Evolutionary conservation across 2,329 filamentous ascomycete species (phyloP), one percentile per base, ranked within the genome.

Genomic region (Pyrenochaeta sp.): DNA sequence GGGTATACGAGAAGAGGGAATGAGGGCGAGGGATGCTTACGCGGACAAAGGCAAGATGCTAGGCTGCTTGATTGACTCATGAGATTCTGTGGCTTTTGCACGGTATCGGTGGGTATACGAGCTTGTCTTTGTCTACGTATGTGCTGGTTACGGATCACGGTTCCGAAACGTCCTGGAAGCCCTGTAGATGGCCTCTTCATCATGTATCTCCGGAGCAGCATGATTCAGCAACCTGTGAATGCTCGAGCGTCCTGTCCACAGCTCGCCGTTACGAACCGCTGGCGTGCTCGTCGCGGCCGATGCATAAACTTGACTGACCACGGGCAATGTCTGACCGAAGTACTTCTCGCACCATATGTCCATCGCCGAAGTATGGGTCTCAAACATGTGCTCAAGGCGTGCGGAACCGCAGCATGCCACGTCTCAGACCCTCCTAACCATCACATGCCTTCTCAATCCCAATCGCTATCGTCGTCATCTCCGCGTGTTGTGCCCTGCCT

Each of bases 381-480:
- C 19, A 43, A 9, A 10, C 7, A 24, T 25, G 9, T 15, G 22
- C 40, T 22, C n/a, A 22, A 42, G 9, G 28, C 34, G 40, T 25
- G 40, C 19, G 42, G 42, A 44, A 44, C 24, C 42, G 25, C 25
- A 9, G 12, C 24, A 12, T 5, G 24, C 22, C 24, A n/a, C 13
- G 12, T 15, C 2, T 27, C 25, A 44, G 25, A 22, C 10, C 28
- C 30, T n/a, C 5, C 24, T 7, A 36, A 46, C 6, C 13, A 2
- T n/a, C 5, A 8, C 28, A 34, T 24, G 34, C 2, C 25, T 30
- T 19, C 43, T 63, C 79, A 89, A 67, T 90, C 86, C 85, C 86
- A 89, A 67, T 88, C 86, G 60, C 80, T 81, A 43, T 86, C 85
- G 27, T 88, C 85, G 36, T 86, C 67, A 77, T 77, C 74, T 6